Base-by-base conservation (phyloP, 2,329 filamentous ascomycete species). In the Botrytis porri region DNA sequence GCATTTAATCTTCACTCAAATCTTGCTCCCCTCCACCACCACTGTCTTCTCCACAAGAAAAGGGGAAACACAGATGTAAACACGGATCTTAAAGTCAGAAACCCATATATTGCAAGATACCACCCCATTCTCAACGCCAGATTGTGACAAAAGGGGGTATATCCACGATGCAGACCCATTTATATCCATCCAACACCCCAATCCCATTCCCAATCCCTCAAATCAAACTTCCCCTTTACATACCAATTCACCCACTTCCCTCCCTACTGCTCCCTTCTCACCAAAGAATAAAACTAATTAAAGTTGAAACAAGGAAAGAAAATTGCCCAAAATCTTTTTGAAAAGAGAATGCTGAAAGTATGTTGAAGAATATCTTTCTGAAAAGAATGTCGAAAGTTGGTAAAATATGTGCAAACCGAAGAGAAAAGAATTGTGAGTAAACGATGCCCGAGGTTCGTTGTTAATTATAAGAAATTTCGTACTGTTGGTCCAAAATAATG, bases 121-220 rank as follows among this genome's bases (percentile, higher is more conserved):
- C 45, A 22, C 64, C 45, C 64, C 6, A 10, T 57, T 57, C 3
- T 37, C 35, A 67, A 67, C 65, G 48, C 65, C 39, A 70, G 14
- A 70, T 61, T 20, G 20, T 60, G n/a, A 43, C 7, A 54, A 25
- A n/a, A n/a, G n/a, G 39, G 51, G n/a, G 39, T 63, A 63, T 69
- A 69, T 69, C 62, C 12, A 69, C 22, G 35, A 51, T n/a, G 51
- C 48, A 67, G 65, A 67, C 57, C n/a, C 65, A 41, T 67, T 37
- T 67, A 57, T 67, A 72, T 67, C 62, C 51, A 69, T 48, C 39
- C 57, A 63, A 45, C n/a, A 35, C 22, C 25, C n/a, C 57, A 45
- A 62, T 45, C 16, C 51, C 48, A 25, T n/a, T n/a, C n/a, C 51
- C 51, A 57, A 29, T 57, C n/a, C 51, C 43, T 48, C 35, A 32